These are phyloP conservation scores for Daucus carota DNA, from an alignment of 129 eudicot genomes.

Conservation along the genomic window DNA sequence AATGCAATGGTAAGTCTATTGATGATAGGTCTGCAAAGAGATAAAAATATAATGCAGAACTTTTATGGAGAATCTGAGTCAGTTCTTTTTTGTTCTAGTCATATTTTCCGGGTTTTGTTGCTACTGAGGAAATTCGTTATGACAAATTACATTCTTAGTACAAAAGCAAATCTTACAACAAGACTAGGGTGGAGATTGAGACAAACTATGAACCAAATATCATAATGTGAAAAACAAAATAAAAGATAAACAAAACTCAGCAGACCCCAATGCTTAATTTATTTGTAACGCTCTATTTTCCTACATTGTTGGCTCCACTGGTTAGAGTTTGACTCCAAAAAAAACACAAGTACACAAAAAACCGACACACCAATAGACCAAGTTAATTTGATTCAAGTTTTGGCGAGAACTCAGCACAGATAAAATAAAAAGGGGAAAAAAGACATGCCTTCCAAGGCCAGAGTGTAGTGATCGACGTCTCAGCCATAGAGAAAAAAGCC, in stretches of 20 bases:
- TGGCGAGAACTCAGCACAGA: background rate
- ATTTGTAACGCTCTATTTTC: background rate
- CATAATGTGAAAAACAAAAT: background rate
- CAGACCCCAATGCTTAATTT: too few relatives aligned
- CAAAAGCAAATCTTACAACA: background rate
- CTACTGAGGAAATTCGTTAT: background rate
- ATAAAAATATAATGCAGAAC: background rate
- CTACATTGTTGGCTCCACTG: background rate
- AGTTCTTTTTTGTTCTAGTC: background rate
- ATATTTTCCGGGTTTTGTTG: background rate
- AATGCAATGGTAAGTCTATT: background rate
- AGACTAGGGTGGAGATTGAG: background rate
- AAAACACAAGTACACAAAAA: background rate
- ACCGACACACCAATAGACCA: background rate
- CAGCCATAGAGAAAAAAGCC: constrained; percentile 72
- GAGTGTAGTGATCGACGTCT: constrained; percentile 61
- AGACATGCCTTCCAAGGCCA: constrained; percentile 65
- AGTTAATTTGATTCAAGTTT: background rate
- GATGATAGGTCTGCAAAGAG: background rate
- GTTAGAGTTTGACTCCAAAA: background rate
- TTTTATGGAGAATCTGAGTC: background rate
- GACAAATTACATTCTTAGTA: background rate
- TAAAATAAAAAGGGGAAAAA: background rate
- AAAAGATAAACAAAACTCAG: too few relatives aligned
- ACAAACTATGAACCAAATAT: background rate